Base-by-base conservation (phyloP, 2,329 filamentous ascomycete species). In the Fusarium luffae region DNA sequence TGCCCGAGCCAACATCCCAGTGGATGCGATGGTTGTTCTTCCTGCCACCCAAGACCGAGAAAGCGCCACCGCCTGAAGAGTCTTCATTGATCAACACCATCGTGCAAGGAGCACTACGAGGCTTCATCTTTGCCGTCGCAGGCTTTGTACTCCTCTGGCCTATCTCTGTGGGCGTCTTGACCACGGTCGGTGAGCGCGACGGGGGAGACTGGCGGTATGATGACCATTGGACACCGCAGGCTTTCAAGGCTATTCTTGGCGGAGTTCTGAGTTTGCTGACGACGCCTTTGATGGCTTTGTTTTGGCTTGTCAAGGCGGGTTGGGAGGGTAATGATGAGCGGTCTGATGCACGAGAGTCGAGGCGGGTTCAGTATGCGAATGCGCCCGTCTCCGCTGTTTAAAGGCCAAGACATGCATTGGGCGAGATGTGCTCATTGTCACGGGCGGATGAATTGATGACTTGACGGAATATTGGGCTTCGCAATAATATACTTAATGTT, bases 241-340 rank as follows among this genome's bases (percentile, higher is more conserved):
- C 84, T 30, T 87, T 86, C 77, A 87, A 87, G 77, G 75, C 81
- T 13, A 72, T 86, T 16, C 79, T 84, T 37, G 85, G 84, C 14
- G 85, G 79, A 9, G 64, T 83, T 42, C 76, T 86, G 28, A 83
- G 81, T 9, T 66, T 85, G 47, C 54, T 85, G 43, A 82, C 81
- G 42, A 85, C 84, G 47, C 85, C 85, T 2, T 68, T 78, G 11
- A 83, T 86, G 77, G 83, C 82, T 37, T 69, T 79, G 21, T 85
- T 86, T 63, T 87, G 85, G 85, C 76, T 87, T 40, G 74, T 82
- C 49, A 80, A 83, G 59, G 84, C 82, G 12, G 85, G 84, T 0
- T 86, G 83, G 84, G 75, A 77, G 18, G 66, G 44, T 0, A 61
- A 71, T 23, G 52, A 61, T 21, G 28, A 59, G 12, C 54, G 61